Conservation (phyloP, 129 eudicot genomes). For the Heracleum sosnowskyi region DNA sequence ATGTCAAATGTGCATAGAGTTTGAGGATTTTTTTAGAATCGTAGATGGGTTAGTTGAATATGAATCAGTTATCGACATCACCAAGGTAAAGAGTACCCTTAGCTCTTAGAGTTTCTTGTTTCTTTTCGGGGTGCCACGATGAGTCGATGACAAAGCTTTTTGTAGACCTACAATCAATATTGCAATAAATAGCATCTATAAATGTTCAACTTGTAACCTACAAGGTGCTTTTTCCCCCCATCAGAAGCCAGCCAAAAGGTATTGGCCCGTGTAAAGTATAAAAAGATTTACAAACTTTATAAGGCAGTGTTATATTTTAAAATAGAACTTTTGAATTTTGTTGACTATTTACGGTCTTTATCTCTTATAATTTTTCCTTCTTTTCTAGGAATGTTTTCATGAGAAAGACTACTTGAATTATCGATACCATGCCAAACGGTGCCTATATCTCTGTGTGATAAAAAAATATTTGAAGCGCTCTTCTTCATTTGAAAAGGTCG, state of each 20-base stretch:
- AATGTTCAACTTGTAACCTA: background rate
- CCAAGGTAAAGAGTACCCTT: background rate
- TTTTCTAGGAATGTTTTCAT: conserved; percentile 76
- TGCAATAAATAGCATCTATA: background rate
- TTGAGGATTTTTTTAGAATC: background rate
- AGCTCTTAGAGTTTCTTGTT: background rate
- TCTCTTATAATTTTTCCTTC: background rate
- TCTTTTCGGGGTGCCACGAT: background rate
- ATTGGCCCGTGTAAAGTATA: background rate
- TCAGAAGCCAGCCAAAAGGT: background rate
- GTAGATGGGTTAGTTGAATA: background rate
- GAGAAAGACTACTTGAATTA: conserved; percentile 89
- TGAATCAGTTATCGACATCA: background rate
- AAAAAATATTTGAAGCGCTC: conserved; percentile 60
- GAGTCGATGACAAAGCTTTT: background rate
- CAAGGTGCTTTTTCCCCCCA: background rate
- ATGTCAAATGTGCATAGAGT: background rate
- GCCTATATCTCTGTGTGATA: conserved; percentile 70
- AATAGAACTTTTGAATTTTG: background rate
- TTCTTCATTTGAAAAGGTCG: conserved; percentile 40
- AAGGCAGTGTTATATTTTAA: background rate
- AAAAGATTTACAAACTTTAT: background rate
- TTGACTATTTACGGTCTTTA: background rate
- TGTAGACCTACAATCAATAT: background rate
- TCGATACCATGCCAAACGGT: conserved; percentile 94